Percentiles rank a stretch among this genome's conserved stretches.
These are phyloP conservation scores for Neltuma alba DNA, from an alignment of 306 rosid species.

Conservation along the genomic window DNA sequence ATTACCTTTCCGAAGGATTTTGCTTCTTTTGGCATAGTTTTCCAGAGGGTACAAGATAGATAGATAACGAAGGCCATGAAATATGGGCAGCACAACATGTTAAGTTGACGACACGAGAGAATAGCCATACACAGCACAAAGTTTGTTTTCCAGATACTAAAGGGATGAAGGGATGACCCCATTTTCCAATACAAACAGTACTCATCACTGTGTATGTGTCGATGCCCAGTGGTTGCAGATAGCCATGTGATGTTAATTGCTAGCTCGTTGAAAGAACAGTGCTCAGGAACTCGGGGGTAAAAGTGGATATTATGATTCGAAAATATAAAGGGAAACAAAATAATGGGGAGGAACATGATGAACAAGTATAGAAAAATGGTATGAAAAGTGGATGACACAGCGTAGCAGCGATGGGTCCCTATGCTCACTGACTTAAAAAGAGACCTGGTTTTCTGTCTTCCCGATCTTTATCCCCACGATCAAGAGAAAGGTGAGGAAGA, in stretches of 20 bases:
- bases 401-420: slow-evolving; percentile 29
- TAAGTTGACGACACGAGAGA: slow-evolving; percentile 23
- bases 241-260: slow-evolving; percentile 1
- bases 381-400: slow-evolving; percentile 26
- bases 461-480: slow-evolving; percentile 27
- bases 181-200: slow-evolving; percentile 42
- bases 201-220: slow-evolving; percentile 7
- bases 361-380: slow-evolving; percentile 5
- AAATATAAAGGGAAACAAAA: slow-evolving; percentile 1
- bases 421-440: slow-evolving; percentile 14
- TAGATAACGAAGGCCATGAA: neutral
- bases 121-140: slow-evolving; percentile 5
- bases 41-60: neutral
- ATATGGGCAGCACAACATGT: slow-evolving; percentile 41
- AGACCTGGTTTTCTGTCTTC: slow-evolving; percentile 37
- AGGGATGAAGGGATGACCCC: slow-evolving; percentile 37
- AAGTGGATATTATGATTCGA: neutral
- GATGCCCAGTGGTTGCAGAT: slow-evolving; percentile 3
- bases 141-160: neutral
- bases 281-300: neutral
- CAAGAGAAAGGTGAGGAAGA: slow-evolving; percentile 29
- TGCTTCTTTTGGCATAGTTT: slow-evolving; percentile 27
- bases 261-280: slow-evolving; percentile 15
- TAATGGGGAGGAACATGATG: slow-evolving; percentile 26
- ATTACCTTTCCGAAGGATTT: slow-evolving; percentile 11